A percentile compares a stretch with the other conserved stretches of the same genome.
These are phyloP conservation scores for Multifurca ochricompacta DNA, from an alignment of 768 basidiomycete genomes.

Conservation along the genomic window DNA sequence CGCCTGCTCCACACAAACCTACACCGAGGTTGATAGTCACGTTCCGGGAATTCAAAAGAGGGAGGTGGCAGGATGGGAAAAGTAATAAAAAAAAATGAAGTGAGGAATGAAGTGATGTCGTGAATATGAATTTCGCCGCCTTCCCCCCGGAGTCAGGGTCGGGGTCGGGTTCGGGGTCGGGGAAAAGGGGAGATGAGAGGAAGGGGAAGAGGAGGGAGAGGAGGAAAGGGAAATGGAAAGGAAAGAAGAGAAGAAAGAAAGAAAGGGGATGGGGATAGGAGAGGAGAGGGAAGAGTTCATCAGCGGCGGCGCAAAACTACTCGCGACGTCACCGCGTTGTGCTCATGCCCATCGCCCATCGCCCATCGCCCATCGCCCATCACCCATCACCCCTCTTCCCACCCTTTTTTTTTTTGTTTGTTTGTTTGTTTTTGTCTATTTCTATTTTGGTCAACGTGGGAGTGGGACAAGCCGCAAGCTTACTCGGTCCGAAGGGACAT, in stretches of 20 bases:
- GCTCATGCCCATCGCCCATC: neutral
- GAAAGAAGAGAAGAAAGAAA: neutral
- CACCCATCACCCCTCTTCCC: too few species aligned
- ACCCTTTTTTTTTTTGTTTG: too few species aligned
- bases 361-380: too few species aligned
- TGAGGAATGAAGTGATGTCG: neutral
- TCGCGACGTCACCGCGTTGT: slow-evolving; percentile 5
- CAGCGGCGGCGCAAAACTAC: neutral
- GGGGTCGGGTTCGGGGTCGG: neutral
- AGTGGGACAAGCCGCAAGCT: neutral
- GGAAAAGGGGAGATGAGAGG: neutral
- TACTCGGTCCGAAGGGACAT: neutral
- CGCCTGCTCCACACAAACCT: too few species aligned
- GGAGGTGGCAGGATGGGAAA: neutral
- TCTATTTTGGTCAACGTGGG: neutral
- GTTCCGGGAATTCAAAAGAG: neutral
- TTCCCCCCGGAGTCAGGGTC: too few species aligned
- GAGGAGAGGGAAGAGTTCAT: neutral
- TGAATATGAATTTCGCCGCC: slow-evolving; percentile 4
- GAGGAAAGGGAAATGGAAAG: neutral
- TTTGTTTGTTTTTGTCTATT: neutral
- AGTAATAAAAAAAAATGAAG: neutral
- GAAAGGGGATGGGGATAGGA: neutral
- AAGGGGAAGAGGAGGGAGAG: neutral
- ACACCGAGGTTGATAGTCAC: too few species aligned